Percentiles rank a stretch among this genome's conserved stretches.
Conservation (phyloP, 148 eudicot species). For the Rhododendron kiyosumense region DNA sequence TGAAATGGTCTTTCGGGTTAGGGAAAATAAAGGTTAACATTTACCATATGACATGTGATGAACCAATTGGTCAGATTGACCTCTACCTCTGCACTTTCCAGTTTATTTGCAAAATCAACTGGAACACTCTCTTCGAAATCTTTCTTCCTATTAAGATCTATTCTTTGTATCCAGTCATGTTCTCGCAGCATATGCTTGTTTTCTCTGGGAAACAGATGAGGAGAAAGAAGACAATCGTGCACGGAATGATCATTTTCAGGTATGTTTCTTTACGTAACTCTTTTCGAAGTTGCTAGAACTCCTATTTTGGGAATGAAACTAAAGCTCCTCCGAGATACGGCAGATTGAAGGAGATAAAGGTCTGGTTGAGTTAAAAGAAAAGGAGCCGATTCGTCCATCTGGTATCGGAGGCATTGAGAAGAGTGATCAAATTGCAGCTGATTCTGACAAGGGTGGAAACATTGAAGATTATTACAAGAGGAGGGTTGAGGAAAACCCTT, state of each 20-base stretch:
- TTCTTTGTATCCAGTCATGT: slow-evolving; percentile 45
- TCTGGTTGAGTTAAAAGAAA: slow-evolving; percentile 11
- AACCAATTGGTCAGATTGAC: background rate
- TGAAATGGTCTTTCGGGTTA: too few species aligned
- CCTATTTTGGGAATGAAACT: background rate
- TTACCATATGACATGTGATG: too few species aligned
- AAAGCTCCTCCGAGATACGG: background rate
- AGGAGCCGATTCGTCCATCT: slow-evolving; percentile 14
- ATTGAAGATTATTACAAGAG: background rate
- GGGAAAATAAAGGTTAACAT: too few species aligned
- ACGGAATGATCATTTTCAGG: background rate
- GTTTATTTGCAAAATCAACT: background rate
- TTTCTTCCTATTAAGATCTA: background rate
- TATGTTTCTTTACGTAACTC: background rate
- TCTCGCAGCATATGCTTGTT: slow-evolving; percentile 75
- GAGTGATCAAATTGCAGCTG: slow-evolving; percentile 24
- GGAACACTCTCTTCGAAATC: background rate
- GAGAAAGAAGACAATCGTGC: background rate
- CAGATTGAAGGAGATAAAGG: slow-evolving; percentile 18
- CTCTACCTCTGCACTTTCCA: background rate
- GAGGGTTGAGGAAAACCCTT: slow-evolving; percentile 31
- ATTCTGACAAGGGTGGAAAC: slow-evolving; percentile 44
- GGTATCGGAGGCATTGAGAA: slow-evolving; percentile 4
- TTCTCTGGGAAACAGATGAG: slow-evolving; percentile 71
- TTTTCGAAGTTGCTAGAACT: background rate